Base-by-base conservation (phyloP, 139 green algal genomes). In the Astrephomene gubernaculifera region DNA sequence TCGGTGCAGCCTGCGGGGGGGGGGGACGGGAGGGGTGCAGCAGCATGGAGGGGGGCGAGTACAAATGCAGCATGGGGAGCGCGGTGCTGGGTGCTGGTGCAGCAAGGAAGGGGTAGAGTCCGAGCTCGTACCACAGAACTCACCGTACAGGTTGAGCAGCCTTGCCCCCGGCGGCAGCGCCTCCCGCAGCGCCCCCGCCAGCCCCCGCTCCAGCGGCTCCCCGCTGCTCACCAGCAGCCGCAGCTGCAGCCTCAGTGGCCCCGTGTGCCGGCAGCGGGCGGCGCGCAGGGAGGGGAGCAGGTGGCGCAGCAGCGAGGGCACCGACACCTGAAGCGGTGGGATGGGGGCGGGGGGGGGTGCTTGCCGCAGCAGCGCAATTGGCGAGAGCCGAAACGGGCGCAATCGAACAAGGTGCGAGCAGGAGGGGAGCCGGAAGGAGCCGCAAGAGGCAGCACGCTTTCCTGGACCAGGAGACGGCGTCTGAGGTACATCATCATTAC, bases 131-230 rank as follows among this genome's bases (percentile, higher is more conserved):
- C 19, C 57, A 19, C n/a, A 17, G 10, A 2, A 5, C 72, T 39
- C 24, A 86, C 79, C 79, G 65, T 86, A 86, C 35, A 86, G 45
- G 67, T 86, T 86, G 1, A 86, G 65, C 25, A 78, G 65, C 2
- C 29, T 5, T 12, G 49, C 49, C 5, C 35, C 45, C 0, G 12
- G 12, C 65, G 79, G 79, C 65, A 86, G 64, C 1, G 64, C 79
- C 45, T 3, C 49, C 25, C 4, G 4, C 79, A 86, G 45, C 22
- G 41, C 14, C 8, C 5, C 25, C 27, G 79, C 79, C 35, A 57
- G 7, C 6, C 24, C 24, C 65, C 1, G 21, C 0, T 65, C 49
- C 33, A 86, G 65, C 29, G 79, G 79, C 79, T 86, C 79, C 36
- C 79, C 79, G 64, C 79, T 86, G 65, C 39, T 67, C 25, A 86